Percentiles rank a stretch among this genome's conserved stretches.
These are phyloP conservation scores for Tephrocybe rancida DNA, from an alignment of 768 basidiomycete genomes.

Conservation along the genomic window DNA sequence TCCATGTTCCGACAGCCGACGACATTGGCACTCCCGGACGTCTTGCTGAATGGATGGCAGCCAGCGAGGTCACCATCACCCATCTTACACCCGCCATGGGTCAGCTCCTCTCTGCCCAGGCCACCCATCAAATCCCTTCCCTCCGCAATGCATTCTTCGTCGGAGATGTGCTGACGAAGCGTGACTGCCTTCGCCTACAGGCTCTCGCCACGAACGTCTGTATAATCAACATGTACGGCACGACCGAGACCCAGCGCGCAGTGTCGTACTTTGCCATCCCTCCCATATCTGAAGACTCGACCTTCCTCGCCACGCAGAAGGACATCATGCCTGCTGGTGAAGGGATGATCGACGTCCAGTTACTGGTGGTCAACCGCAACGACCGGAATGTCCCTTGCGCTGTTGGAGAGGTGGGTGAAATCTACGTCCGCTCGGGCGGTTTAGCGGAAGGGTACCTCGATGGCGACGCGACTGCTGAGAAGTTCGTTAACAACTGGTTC, in stretches of 20 bases:
- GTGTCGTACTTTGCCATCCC: constrained; percentile 97
- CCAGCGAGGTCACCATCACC: constrained; percentile 88
- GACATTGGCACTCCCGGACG: constrained; percentile 97
- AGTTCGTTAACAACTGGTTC: constrained; percentile 98
- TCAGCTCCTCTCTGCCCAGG: constrained; percentile 83
- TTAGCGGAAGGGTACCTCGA: constrained; percentile 95
- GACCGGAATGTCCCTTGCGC: constrained; percentile 87
- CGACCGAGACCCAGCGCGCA: constrained; percentile 98
- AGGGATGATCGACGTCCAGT: constrained; percentile 98
- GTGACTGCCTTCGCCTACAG: constrained; percentile 94
- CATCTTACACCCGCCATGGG: constrained; percentile 99
- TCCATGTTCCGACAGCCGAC: constrained; percentile 95
- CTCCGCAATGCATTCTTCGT: constrained; percentile 96
- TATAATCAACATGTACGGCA: constrained; percentile 99
- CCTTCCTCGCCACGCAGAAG: constrained; percentile 92
- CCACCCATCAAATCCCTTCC: constrained; percentile 85
- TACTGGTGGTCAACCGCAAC: constrained; percentile 91
- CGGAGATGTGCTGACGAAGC: constrained; percentile 98
- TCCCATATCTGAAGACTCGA: constrained; percentile 77
- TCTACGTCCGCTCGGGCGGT: constrained; percentile 96
- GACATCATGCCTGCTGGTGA: constrained; percentile 97
- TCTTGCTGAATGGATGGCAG: constrained; percentile 98
- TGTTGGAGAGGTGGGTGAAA: constrained; percentile 96
- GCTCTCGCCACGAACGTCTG: constrained; percentile 88
- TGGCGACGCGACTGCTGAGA: constrained; percentile 77